Evolutionary conservation across 2,329 filamentous ascomycete species (phyloP).

Genomic region (Metarhizium brunneum): DNA sequence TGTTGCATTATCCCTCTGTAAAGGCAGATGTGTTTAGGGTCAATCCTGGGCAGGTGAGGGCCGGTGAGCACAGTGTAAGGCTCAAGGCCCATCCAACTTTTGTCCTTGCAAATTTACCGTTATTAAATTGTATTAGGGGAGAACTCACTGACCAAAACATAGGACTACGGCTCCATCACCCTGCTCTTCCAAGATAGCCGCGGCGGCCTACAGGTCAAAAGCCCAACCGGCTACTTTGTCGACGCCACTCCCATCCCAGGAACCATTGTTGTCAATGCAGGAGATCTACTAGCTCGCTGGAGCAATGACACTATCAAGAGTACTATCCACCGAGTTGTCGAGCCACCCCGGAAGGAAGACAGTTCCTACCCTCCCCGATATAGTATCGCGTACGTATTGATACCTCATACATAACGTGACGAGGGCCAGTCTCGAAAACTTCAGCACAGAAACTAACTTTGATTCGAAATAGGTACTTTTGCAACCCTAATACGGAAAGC

Average conservation of each 20-base stretch:
- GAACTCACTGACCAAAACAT: neutral
- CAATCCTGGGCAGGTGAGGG: constrained; percentile 62
- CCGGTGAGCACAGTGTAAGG: constrained; percentile 61
- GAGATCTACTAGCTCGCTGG: constrained; percentile 79
- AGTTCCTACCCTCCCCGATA: constrained; percentile 67
- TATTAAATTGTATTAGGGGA: neutral
- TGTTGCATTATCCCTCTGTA: constrained; percentile 71
- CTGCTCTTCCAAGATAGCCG: constrained; percentile 51
- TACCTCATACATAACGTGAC: neutral
- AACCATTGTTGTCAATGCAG: constrained; percentile 82
- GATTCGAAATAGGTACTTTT: constrained; percentile 57
- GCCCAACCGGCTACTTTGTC: constrained; percentile 68
- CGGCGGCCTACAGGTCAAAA: constrained; percentile 51
- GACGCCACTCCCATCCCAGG: constrained; percentile 74
- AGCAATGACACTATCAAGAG: constrained; percentile 87
- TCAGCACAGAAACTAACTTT: neutral
- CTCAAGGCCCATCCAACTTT: neutral
- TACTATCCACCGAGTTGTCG: constrained; percentile 82
- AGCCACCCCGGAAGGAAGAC: constrained; percentile 56
- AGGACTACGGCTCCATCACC: constrained; percentile 52
- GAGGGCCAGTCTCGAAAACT: neutral
- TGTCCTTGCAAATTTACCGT: neutral
- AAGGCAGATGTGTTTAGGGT: constrained; percentile 53
- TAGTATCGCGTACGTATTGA: constrained; percentile 62
- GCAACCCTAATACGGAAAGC: constrained; percentile 72